A percentile compares a stretch with the other conserved stretches of the same genome.
Conservation (phyloP, 805 yeast species). For the Ogataea ganodermae region DNA sequence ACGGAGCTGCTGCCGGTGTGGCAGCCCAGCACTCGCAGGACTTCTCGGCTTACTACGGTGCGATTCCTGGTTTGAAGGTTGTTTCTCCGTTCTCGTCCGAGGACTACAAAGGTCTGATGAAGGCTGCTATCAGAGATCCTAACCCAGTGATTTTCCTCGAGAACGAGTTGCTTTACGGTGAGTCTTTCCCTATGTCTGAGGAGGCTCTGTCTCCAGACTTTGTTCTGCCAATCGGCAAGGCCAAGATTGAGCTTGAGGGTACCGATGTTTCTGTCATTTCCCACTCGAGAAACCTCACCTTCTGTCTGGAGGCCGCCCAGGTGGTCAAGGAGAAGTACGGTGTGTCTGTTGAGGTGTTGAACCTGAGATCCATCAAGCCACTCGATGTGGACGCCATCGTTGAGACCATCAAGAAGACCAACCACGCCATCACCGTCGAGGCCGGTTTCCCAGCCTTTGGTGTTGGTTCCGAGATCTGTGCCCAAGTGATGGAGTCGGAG, state of each 20-base stretch:
- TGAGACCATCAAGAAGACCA: slow-evolving; percentile 91
- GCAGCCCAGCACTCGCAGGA: slow-evolving; percentile 99
- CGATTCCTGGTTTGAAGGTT: slow-evolving; percentile 97
- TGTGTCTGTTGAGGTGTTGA: slow-evolving; percentile 89
- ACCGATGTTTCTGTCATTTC: slow-evolving; percentile 85
- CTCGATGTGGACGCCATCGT: slow-evolving; percentile 85
- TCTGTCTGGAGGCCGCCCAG: slow-evolving; percentile 89
- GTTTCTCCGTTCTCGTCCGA: slow-evolving; percentile 93
- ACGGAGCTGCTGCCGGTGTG: slow-evolving; percentile 99
- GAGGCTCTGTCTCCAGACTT: slow-evolving; percentile 88
- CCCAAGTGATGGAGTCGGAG: slow-evolving; percentile 97
- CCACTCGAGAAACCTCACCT: slow-evolving; percentile 88
- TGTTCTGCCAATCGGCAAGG: slow-evolving; percentile 90
- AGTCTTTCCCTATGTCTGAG: slow-evolving; percentile 83
- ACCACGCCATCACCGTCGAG: slow-evolving; percentile 94
- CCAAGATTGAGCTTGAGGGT: slow-evolving; percentile 94
- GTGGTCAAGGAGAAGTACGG: slow-evolving; percentile 79
- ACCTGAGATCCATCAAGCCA: slow-evolving; percentile 96
- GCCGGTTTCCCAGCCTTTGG: slow-evolving; percentile 98
- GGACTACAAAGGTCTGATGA: slow-evolving; percentile 93
- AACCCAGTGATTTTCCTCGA: slow-evolving; percentile 96
- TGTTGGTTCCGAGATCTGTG: slow-evolving; percentile 97
- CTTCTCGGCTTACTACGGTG: slow-evolving; percentile 96
- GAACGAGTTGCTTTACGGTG: slow-evolving; percentile 94
- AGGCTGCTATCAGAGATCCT: slow-evolving; percentile 98